These are phyloP conservation scores for Talinum fruticosum DNA, from an alignment of 148 eudicot species.

Conservation along the genomic window DNA sequence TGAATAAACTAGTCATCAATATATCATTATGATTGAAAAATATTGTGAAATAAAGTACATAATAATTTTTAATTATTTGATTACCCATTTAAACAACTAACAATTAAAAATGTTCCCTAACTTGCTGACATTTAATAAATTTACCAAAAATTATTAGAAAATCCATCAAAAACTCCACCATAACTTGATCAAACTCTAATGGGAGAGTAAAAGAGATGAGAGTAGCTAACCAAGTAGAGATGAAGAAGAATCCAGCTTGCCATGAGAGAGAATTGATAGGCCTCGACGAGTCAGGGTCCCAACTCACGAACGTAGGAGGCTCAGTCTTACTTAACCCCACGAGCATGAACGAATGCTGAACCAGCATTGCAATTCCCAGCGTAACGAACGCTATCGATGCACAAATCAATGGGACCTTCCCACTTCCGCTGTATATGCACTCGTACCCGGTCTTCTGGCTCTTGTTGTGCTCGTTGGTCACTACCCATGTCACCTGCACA, in stretches of 20 bases:
- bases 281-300: slow-evolving; percentile 54
- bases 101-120: no score
- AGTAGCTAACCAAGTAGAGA: slow-evolving; percentile 81
- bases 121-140: no score
- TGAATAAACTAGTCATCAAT: no score
- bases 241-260: slow-evolving; percentile 84
- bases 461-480: not conserved
- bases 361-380: slow-evolving; percentile 41
- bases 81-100: no score
- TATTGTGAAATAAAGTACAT: not conserved
- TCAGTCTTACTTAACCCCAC: slow-evolving; percentile 54
- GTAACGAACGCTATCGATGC: slow-evolving; percentile 38
- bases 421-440: slow-evolving; percentile 41
- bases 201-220: not conserved
- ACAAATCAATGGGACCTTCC: slow-evolving; percentile 38
- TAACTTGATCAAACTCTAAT: not conserved
- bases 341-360: slow-evolving; percentile 50
- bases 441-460: slow-evolving; percentile 19
- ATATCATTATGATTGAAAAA: no score
- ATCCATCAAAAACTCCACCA: no score
- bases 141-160: no score
- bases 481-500: slow-evolving; percentile 40
- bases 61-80: no score
- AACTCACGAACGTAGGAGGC: slow-evolving; percentile 46
- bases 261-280: slow-evolving; percentile 54